Percentiles rank a stretch among this genome's conserved stretches.
These are phyloP conservation scores for Kwoniella newhampshirensis DNA, from an alignment of 768 basidiomycete genomes.

Conservation along the genomic window DNA sequence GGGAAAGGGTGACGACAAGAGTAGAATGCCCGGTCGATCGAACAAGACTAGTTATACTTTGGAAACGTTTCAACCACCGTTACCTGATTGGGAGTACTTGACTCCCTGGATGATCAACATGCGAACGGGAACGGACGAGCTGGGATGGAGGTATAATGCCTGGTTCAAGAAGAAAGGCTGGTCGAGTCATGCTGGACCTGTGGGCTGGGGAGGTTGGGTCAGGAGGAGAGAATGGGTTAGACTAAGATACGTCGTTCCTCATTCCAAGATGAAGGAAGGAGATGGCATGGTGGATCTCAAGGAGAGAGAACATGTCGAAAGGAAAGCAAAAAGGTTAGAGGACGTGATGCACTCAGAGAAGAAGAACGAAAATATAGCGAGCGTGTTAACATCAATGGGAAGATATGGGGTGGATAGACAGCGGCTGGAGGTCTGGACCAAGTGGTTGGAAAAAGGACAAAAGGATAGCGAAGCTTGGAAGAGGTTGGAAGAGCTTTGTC, in stretches of 20 bases:
- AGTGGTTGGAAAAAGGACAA: conserved; percentile 24
- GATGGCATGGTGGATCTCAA: conserved; percentile 2
- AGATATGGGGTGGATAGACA: conserved; percentile 33
- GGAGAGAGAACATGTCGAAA: conserved; percentile 10
- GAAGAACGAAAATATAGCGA: conserved; percentile 8
- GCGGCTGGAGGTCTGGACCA: conserved; percentile 38
- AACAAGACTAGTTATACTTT: conserved; percentile 44
- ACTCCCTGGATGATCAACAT: conserved; percentile 51
- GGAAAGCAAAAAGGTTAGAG: not conserved
- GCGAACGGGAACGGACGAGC: conserved; percentile 43
- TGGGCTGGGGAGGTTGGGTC: conserved; percentile 48
- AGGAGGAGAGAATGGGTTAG: conserved; percentile 47
- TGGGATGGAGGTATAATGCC: conserved; percentile 48
- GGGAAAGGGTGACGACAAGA: too few relatives aligned
- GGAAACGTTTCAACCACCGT: conserved; percentile 40
- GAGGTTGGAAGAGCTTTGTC: conserved; percentile 7
- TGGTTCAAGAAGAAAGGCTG: conserved; percentile 44
- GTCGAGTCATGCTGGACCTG: conserved; percentile 34
- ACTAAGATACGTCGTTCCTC: conserved; percentile 17
- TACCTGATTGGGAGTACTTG: conserved; percentile 42
- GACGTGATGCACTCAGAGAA: conserved; percentile 9
- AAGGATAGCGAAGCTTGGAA: conserved; percentile 1
- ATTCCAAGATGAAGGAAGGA: not conserved
- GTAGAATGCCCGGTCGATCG: not conserved
- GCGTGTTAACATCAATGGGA: conserved; percentile 22